phyloP scores from a whole-genome alignment of 208 protist genomes.

The Sergeia podlipaevii region DNA sequence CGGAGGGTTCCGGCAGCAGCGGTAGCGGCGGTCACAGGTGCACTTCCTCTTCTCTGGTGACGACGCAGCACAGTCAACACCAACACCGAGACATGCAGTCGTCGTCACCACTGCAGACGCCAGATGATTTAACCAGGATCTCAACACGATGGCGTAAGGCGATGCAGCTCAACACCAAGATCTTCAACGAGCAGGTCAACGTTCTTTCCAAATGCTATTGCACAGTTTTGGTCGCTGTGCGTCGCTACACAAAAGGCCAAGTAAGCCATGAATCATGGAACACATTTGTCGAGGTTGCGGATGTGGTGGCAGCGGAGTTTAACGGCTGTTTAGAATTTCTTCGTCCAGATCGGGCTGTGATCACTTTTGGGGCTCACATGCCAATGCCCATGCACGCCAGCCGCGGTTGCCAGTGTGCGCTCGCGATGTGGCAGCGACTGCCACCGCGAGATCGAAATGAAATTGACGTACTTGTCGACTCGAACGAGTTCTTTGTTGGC shows the following conservation, averaged over 20 bases:
- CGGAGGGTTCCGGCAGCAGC: not conserved
- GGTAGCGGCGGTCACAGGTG: not conserved
- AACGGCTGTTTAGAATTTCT: slow-evolving; percentile 45
- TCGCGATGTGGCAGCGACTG: slow-evolving; percentile 31
- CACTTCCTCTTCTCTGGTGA: too few relatives aligned
- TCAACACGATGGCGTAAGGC: slow-evolving; percentile 14
- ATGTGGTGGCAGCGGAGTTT: slow-evolving; percentile 13
- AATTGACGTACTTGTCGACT: slow-evolving; percentile 35
- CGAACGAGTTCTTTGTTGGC: slow-evolving; percentile 52
- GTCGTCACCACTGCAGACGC: not conserved
- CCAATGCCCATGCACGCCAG: slow-evolving; percentile 44
- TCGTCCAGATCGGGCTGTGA: slow-evolving; percentile 38
- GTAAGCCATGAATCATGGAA: slow-evolving; percentile 7
- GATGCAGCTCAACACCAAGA: slow-evolving; percentile 35
- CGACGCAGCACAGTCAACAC: too few relatives aligned
- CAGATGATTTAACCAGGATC: not conserved
- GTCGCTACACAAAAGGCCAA: slow-evolving; percentile 14
- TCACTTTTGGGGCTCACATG: slow-evolving; percentile 51
- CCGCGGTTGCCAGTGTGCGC: slow-evolving; percentile 33
- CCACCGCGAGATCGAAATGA: slow-evolving; percentile 7
- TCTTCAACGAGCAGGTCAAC: slow-evolving; percentile 60
- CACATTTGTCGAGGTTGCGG: slow-evolving; percentile 12
- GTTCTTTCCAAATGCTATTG: slow-evolving; percentile 41
- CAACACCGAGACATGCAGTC: too few relatives aligned
- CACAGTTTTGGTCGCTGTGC: slow-evolving; percentile 30